Percentiles rank a stretch among this genome's conserved stretches.
phyloP scores from a whole-genome alignment of 2,329 filamentous ascomycete species.

The Xylaria sp. region DNA sequence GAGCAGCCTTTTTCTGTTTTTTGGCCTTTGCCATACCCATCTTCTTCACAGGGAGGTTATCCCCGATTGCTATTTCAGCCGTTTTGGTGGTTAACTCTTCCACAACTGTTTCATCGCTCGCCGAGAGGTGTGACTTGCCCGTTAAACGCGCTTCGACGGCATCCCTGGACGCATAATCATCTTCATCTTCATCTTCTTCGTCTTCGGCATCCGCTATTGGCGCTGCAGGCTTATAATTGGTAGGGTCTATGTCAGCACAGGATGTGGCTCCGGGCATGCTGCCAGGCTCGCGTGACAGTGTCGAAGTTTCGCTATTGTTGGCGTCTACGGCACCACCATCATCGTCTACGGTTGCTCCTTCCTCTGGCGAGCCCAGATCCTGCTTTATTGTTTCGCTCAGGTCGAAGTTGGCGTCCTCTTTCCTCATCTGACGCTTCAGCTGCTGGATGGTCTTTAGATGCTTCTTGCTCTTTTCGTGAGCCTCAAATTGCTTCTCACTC shows the following conservation, averaged over 20 bases:
- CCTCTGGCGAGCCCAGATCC: conserved; percentile 10
- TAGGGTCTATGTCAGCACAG: conserved; percentile 25
- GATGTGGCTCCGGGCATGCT: conserved; percentile 20
- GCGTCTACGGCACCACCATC: conserved; percentile 17
- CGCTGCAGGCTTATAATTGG: conserved; percentile 20
- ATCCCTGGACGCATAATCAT: conserved; percentile 61
- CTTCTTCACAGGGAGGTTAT: conserved; percentile 52
- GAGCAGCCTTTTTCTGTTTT: conserved; percentile 60
- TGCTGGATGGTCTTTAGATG: conserved; percentile 88
- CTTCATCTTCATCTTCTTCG: conserved; percentile 50
- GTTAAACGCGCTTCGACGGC: conserved; percentile 56
- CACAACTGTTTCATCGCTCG: conserved; percentile 28
- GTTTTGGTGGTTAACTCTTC: conserved; percentile 35
- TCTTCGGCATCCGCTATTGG: conserved; percentile 38
- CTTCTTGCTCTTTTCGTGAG: conserved; percentile 97
- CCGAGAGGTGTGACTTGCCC: conserved; percentile 24
- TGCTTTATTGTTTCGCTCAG: conserved; percentile 50
- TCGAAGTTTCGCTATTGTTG: conserved; percentile 16
- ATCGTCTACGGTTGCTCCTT: conserved; percentile 23
- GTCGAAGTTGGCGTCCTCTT: conserved; percentile 75
- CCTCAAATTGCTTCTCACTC: conserved; percentile 90
- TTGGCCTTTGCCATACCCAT: conserved; percentile 64
- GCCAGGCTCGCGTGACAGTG: conserved; percentile 18
- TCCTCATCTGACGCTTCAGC: conserved; percentile 82
- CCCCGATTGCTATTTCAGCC: conserved; percentile 47